These are phyloP conservation scores for Orbilia javanica DNA, from an alignment of 2,329 filamentous ascomycete genomes.

Conservation along the genomic window DNA sequence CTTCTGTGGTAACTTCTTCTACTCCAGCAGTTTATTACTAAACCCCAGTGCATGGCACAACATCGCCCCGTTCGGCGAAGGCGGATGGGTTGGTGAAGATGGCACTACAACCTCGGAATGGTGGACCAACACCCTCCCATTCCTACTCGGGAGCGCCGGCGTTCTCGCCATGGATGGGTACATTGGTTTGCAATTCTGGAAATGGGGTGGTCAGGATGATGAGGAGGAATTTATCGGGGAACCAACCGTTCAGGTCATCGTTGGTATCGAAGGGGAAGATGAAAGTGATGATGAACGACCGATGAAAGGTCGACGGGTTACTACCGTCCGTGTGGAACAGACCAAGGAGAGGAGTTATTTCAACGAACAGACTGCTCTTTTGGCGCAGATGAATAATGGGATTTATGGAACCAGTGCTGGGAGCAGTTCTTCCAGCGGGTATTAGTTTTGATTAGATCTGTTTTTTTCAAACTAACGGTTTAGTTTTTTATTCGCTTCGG, in stretches of 20 bases:
- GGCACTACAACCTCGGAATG: conserved; percentile 72
- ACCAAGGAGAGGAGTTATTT: conserved; percentile 48
- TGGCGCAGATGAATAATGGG: conserved; percentile 42
- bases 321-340: not conserved
- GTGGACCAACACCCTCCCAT: conserved; percentile 72
- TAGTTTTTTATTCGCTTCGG: not conserved
- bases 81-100: conserved; percentile 72
- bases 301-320: conserved; percentile 3
- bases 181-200: conserved; percentile 74
- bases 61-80: conserved; percentile 71
- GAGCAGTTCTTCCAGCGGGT: conserved; percentile 45
- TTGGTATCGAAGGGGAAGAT: conserved; percentile 28
- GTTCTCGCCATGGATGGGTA: conserved; percentile 74
- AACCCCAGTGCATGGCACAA: conserved; percentile 75
- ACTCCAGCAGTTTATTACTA: conserved; percentile 73
- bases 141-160: conserved; percentile 76
- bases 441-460: conserved; percentile 9
- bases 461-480: not conserved
- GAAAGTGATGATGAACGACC: not conserved
- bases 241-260: conserved; percentile 34
- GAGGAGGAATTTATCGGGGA: conserved; percentile 53
- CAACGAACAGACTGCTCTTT: conserved; percentile 44
- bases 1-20: conserved; percentile 77
- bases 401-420: conserved; percentile 50
- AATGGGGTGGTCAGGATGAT: conserved; percentile 71